Evolutionary conservation across 306 rosid species (phyloP), one percentile per base, ranked within the genome.

Genomic region (Pterocarpus macrocarpus): DNA sequence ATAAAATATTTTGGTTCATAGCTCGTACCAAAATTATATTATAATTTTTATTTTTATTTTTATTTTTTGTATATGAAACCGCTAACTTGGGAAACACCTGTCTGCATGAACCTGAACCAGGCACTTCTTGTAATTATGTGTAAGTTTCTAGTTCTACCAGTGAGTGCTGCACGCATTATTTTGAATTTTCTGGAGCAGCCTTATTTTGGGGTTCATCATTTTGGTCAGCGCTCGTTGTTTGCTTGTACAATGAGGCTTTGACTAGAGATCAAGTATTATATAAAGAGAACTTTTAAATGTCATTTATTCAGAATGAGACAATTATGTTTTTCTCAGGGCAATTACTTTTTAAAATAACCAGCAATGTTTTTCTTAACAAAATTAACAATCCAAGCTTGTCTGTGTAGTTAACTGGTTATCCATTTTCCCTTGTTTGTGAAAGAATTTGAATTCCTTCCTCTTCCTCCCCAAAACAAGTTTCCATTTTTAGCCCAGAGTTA

Each of bases 61-160:
- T 47, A 49, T 45, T 2, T 12, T 32, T 52, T 15, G n/a, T 15
- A 8, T 12, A 34, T 22, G 4, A 65, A 22, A n/a, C 2, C 13
- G 52, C 33, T 12, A 14, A 58, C 17, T 73, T 67, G 3, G 47
- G 41, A 8, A 81, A 67, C 44, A 50, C 77, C 56, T 68, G 50
- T 69, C 72, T 47, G 49, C 33, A 82, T 75, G 80, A 75, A 75
- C 81, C 71, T 43, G 63, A 57, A 47, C 56, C 6, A 71, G 38
- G 14, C 43, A 64, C 76, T 13, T 74, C 33, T 62, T 63, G 14
- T 35, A 3, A 47, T 9, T 1, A 22, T 8, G 55, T 47, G 52
- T 58, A 15, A 13, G 58, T 14, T 52, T 52, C 58, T 52, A 52
- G 22, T 38, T 82, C n/a, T 41, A 39, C 43, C 17, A 13, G 45